Percentiles rank a stretch among this genome's conserved stretches.
These are phyloP conservation scores for Kazachstania africana DNA, from an alignment of 805 yeast genomes.

Conservation along the genomic window DNA sequence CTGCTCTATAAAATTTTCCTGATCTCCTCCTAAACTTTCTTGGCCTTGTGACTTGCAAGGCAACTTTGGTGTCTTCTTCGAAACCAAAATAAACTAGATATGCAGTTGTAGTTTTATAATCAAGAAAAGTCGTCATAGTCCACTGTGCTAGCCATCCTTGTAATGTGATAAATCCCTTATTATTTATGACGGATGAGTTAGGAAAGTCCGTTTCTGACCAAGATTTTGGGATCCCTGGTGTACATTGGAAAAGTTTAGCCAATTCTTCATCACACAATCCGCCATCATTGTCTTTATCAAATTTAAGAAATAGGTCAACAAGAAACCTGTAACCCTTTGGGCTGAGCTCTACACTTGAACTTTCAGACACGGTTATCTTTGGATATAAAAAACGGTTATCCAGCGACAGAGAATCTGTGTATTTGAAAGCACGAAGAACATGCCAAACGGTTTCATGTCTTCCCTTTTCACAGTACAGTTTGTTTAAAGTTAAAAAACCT, in stretches of 20 bases:
- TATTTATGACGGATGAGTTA: slow-evolving; percentile 76
- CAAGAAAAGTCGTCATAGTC: slow-evolving; percentile 90
- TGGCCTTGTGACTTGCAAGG: slow-evolving; percentile 73
- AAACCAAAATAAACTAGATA: slow-evolving; percentile 87
- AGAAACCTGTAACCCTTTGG: slow-evolving; percentile 87
- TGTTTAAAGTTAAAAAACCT: slow-evolving; percentile 71
- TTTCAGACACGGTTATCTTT: slow-evolving; percentile 55
- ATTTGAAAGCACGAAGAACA: slow-evolving; percentile 73
- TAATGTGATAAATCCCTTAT: slow-evolving; percentile 75
- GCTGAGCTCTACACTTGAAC: slow-evolving; percentile 78
- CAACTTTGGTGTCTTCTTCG: slow-evolving; percentile 40
- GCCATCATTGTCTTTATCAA: slow-evolving; percentile 94
- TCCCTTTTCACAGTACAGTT: slow-evolving; percentile 78
- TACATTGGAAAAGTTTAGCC: slow-evolving; percentile 60
- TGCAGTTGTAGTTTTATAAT: slow-evolving; percentile 72
- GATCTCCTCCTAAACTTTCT: slow-evolving; percentile 56
- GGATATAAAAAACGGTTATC: slow-evolving; percentile 76
- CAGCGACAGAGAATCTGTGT: slow-evolving; percentile 82
- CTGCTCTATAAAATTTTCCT: slow-evolving; percentile 54
- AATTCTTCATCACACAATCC: slow-evolving; percentile 74
- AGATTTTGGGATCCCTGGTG: slow-evolving; percentile 82
- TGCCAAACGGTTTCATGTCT: slow-evolving; percentile 98
- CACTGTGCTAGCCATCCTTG: slow-evolving; percentile 99
- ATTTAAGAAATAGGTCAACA: slow-evolving; percentile 77
- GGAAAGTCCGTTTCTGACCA: slow-evolving; percentile 89